phyloP scores from a whole-genome alignment of 225 moss, liverwort and hornwort genomes.

The Pseudoscleropodium purum region DNA sequence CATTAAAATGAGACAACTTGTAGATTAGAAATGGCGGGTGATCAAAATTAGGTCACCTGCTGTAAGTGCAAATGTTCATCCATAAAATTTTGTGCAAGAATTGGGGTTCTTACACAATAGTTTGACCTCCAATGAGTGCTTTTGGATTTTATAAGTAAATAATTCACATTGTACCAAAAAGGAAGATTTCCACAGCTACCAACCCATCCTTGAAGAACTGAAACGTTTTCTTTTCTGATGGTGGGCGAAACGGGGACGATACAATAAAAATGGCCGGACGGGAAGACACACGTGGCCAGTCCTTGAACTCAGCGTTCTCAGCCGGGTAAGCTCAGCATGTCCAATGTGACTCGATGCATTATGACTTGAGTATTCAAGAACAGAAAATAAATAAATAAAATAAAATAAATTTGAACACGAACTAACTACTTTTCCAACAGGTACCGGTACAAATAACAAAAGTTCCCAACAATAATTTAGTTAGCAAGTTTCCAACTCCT shows the following conservation, averaged over 20 bases:
- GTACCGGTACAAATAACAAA: background rate
- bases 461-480: background rate
- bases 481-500: conserved; percentile 6
- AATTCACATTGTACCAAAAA: too few relatives aligned
- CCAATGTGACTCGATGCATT: background rate
- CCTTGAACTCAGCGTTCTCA: background rate
- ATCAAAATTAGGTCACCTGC: too few relatives aligned
- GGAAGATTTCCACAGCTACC: background rate
- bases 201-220: background rate
- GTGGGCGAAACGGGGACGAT: background rate
- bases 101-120: background rate
- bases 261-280: too few relatives aligned
- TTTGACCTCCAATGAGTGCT: too few relatives aligned
- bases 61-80: background rate
- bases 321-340: too few relatives aligned
- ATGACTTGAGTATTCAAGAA: background rate
- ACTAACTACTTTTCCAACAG: background rate
- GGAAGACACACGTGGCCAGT: background rate
- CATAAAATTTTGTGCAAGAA: background rate
- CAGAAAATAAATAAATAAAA: background rate
- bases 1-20: too few relatives aligned
- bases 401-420: background rate
- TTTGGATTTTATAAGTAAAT: background rate
- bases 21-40: too few relatives aligned
- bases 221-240: too few relatives aligned